Base-by-base conservation (phyloP, 1,284 basidiomycete species). In the Melampsora americana region DNA sequence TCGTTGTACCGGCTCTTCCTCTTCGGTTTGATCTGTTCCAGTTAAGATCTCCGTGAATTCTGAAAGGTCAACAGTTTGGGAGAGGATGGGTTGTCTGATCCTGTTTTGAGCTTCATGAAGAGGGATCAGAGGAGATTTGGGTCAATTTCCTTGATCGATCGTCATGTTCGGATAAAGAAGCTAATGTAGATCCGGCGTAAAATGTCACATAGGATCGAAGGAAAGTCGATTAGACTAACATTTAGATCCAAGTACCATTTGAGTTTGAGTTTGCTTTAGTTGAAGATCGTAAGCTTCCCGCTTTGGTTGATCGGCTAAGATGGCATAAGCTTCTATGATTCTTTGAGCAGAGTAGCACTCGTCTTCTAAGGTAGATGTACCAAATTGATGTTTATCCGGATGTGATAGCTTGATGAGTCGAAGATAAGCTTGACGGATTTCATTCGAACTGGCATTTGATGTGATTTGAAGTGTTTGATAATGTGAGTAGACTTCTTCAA, bases 331-430 rank as follows among this genome's bases (percentile, higher is more conserved):
- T 30, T 64, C 32, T n/a, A 71, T 71, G 39, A 71, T 26, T 14
- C 48, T 61, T 50, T 71, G 69, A 14, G 69, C 60, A 14, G 62
- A 61, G 9, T 20, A 59, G n/a, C 26, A 44, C 20, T 50, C 35
- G 16, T 64, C 23, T 28, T n/a, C 35, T 18, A 62, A 18, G 39
- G 28, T 50, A 61, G 35, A 20, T 30, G 20, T 18, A 46, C 12
- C 35, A 53, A 32, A 26, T 23, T 62, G 35, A 61, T 46, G 39
- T 46, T 71, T 71, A 46, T 71, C 69, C 16, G 69, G 69, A 50
- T 71, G 69, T 28, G 60, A 46, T 26, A 64, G 35, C 48, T 71
- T 71, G 69, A 71, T 71, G 20, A 71, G 60, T 50, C 69, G 39
- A 12, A 71, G 69, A 50, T 71, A 71, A 30, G 69, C 60, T 28